Percentiles rank a stretch among this genome's conserved stretches.
These are phyloP conservation scores for Pontederia paniculata DNA, from an alignment of 176 grass and related monocot genomes.

Conservation along the genomic window DNA sequence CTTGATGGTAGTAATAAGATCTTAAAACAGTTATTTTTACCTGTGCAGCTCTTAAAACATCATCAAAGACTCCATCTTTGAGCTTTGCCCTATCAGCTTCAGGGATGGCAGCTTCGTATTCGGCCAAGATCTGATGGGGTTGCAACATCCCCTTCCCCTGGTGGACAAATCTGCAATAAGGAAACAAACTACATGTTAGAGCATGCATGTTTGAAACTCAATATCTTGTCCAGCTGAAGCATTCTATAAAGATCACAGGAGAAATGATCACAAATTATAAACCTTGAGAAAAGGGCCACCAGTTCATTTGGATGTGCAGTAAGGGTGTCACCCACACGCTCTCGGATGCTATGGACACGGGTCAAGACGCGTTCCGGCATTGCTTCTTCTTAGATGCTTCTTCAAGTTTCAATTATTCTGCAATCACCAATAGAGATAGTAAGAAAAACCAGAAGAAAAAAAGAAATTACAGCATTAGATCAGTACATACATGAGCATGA, in stretches of 20 bases:
- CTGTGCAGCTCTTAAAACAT: conserved; percentile 82
- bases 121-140: conserved; percentile 75
- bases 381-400: not conserved
- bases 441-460: too few species aligned
- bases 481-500: too few species aligned
- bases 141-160: conserved; percentile 95
- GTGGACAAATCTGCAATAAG: conserved; percentile 47
- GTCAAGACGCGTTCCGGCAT: conserved; percentile 45
- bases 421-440: too few species aligned
- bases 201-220: too few species aligned
- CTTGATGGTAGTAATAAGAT: not conserved
- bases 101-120: conserved; percentile 64
- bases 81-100: conserved; percentile 83
- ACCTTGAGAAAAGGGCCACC: conserved; percentile 97
- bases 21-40: conserved; percentile 16
- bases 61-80: conserved; percentile 87
- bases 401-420: conserved; percentile 9
- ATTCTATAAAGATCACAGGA: conserved; percentile 6
- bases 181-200: conserved; percentile 6
- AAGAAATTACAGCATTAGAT: too few species aligned
- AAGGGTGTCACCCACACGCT: conserved; percentile 73
- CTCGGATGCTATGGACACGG: conserved; percentile 84
- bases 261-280: conserved; percentile 1
- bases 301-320: conserved; percentile 93
- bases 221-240: not conserved